Percentiles rank a stretch among this genome's conserved stretches.
phyloP scores from a whole-genome alignment of 2,329 filamentous ascomycete genomes.

The Fusarium keratoplasticum region DNA sequence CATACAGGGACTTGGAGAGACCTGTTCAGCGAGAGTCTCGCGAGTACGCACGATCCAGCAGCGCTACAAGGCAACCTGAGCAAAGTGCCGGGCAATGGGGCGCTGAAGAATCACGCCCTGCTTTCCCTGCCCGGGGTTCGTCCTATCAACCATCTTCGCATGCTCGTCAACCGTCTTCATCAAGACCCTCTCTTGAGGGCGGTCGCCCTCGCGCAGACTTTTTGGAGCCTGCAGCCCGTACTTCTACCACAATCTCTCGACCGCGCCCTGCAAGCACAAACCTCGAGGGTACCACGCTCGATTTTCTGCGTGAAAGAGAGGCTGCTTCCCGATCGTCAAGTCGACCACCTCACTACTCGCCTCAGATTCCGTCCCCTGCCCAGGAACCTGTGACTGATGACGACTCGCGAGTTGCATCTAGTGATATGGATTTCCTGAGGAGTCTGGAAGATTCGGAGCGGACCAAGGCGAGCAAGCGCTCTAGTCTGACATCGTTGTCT shows the following conservation, averaged over 20 bases:
- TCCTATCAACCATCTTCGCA: constrained; percentile 45
- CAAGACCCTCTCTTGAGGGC: constrained; percentile 43
- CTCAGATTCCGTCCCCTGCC: constrained; percentile 55
- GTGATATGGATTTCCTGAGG: constrained; percentile 83
- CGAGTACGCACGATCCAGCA: constrained; percentile 44
- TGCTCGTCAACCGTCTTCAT: constrained; percentile 41
- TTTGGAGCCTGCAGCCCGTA: constrained; percentile 37
- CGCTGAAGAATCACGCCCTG: constrained; percentile 35
- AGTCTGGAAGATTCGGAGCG: constrained; percentile 75
- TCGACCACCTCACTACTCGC: constrained; percentile 37
- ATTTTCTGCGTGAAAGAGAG: constrained; percentile 84
- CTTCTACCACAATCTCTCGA: constrained; percentile 56
- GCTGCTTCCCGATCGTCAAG: constrained; percentile 58
- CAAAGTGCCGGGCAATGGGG: constrained; percentile 22
- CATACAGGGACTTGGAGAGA: constrained; percentile 31
- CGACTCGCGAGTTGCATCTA: constrained; percentile 61
- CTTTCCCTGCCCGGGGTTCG: constrained; percentile 33
- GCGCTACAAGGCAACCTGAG: constrained; percentile 44
- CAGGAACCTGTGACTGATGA: constrained; percentile 49
- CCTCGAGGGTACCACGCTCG: constrained; percentile 79
- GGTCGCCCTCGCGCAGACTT: constrained; percentile 43
- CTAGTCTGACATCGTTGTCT: constrained; percentile 78
- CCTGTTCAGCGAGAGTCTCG: constrained; percentile 33
- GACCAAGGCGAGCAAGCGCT: constrained; percentile 70
- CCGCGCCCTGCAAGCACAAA: constrained; percentile 85